Evolutionary conservation across 2,329 filamentous ascomycete species (phyloP), one percentile per base, ranked within the genome.

Genomic region (Pseudodiploospora longispora): DNA sequence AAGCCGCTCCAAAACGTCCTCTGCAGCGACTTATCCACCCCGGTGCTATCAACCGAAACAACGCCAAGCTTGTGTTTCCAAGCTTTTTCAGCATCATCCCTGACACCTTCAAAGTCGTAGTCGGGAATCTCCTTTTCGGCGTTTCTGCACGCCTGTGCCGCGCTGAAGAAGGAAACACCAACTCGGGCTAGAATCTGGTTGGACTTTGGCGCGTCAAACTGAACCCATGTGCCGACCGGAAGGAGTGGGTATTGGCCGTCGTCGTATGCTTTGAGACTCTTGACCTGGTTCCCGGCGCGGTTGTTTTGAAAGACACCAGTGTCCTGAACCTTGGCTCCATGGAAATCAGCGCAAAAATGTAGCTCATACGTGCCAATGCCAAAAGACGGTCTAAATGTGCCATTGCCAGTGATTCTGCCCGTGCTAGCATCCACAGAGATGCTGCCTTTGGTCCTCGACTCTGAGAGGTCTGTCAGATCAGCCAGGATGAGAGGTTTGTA

Each of bases 1-100:
- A 82, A 63, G 1, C 82, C 82, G 36, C 80, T 84, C 82, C 83
- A 87, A 53, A 88, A 87, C 0, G 78, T 72, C 4, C 69, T 78
- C 56, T 83, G 75, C 27, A 86, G 55, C 10, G 73, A 68, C 43
- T 72, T 72, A 7, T 75, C 74, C 4, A 78, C 74, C 0, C 71
- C 72, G 0, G 57, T 68, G 1, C 72, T 63, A 49, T 85, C 70
- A 3, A 87, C 64, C 28, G 68, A 62, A 29, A 87, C 67, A 1
- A 74, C 74, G 2, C 67, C 65, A 36, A 88, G 60, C 58, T 87
- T 87, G 6, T 75, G 65, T 37, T 68, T 70, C 84, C 83, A 88
- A 1, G 67, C 74, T 7, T 70, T 60, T 53, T 82, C 73, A 0
- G 82, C 83, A 2, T 69, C 66, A 2, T 59, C 56, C 10, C 76